Conservation (phyloP, 208 protist genomes). For the Tetramitus jugosus region DNA sequence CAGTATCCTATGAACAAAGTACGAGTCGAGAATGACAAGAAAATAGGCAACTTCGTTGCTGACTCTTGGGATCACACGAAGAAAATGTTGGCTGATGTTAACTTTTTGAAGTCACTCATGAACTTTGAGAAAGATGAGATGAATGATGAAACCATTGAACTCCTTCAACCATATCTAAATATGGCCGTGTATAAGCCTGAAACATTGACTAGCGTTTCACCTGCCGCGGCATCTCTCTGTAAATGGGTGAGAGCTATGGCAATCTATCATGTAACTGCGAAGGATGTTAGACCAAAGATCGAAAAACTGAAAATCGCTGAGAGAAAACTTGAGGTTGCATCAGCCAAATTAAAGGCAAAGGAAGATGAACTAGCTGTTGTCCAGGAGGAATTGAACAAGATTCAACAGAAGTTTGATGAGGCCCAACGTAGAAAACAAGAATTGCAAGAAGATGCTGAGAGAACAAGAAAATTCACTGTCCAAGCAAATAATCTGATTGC, state of each 20-base stretch:
- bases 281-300: slow-evolving; percentile 90
- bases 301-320: slow-evolving; percentile 72
- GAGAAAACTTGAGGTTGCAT: slow-evolving; percentile 72
- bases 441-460: slow-evolving; percentile 87
- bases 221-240: slow-evolving; percentile 60
- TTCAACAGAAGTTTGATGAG: slow-evolving; percentile 76
- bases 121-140: slow-evolving; percentile 84
- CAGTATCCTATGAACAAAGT: slow-evolving; percentile 53
- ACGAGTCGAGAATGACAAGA: background rate
- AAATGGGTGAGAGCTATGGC: slow-evolving; percentile 91
- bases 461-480: slow-evolving; percentile 89
- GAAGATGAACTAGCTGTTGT: slow-evolving; percentile 84
- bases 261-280: slow-evolving; percentile 92
- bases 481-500: slow-evolving; percentile 91
- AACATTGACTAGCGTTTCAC: background rate
- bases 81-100: slow-evolving; percentile 9
- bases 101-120: slow-evolving; percentile 54
- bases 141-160: slow-evolving; percentile 95
- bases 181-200: slow-evolving; percentile 87
- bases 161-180: slow-evolving; percentile 90
- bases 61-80: background rate
- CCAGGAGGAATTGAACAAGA: slow-evolving; percentile 77
- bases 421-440: slow-evolving; percentile 89
- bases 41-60: background rate
- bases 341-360: slow-evolving; percentile 88